Conservation (phyloP, 2,329 filamentous ascomycete genomes). For the Aspergillus arachidicola region DNA sequence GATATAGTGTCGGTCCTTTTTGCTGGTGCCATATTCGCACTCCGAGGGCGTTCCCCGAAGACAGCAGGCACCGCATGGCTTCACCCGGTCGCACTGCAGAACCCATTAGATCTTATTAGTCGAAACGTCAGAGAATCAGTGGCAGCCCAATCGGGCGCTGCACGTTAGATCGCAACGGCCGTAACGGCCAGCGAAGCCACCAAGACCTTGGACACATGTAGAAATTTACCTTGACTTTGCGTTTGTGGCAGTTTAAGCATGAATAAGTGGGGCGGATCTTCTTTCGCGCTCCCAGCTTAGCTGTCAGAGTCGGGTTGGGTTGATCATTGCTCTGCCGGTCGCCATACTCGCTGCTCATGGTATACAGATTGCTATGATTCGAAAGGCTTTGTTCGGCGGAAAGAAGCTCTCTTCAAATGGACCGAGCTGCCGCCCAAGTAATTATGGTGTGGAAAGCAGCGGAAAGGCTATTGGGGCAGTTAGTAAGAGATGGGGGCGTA, state of each 20-base stretch:
- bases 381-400: constrained; percentile 3
- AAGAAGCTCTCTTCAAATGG: not conserved
- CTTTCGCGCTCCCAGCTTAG: constrained; percentile 20
- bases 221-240: constrained; percentile 35
- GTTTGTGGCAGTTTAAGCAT: constrained; percentile 34
- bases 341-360: constrained; percentile 6
- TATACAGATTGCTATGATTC: constrained; percentile 1
- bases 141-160: not conserved
- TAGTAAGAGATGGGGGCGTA: not conserved
- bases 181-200: not conserved
- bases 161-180: not conserved
- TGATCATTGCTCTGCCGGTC: constrained; percentile 5
- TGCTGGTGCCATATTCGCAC: constrained; percentile 35
- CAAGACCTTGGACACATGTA: not conserved
- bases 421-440: not conserved
- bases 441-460: not conserved
- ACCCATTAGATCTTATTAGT: not conserved
- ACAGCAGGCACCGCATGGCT: constrained; percentile 35
- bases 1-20: constrained; percentile 33
- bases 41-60: constrained; percentile 32
- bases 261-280: constrained; percentile 35
- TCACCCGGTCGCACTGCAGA: constrained; percentile 33
- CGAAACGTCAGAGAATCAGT: no score
- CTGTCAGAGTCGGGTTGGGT: not conserved
- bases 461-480: not conserved